Evolutionary conservation across 1,139 yeast genomes (phyloP).

Genomic region (Debaryomycetaceae sp.): DNA sequence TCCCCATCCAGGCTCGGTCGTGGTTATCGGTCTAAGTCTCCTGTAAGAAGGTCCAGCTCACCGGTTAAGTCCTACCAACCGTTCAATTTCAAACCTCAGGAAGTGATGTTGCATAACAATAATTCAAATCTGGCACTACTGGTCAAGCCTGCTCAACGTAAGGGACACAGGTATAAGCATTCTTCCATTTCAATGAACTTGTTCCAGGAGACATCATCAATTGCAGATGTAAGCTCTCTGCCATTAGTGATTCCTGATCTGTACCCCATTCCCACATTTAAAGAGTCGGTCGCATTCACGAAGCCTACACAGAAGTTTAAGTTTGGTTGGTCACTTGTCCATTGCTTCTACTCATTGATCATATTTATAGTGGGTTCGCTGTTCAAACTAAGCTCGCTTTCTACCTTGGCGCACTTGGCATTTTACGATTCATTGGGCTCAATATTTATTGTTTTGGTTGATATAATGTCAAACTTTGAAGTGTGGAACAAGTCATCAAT

Average conservation of each 20-base stretch:
- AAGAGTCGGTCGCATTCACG: constrained; percentile 59
- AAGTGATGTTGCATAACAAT: constrained; percentile 26
- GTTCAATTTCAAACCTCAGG: constrained; percentile 46
- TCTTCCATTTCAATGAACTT: constrained; percentile 96
- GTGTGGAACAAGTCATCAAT: constrained; percentile 87
- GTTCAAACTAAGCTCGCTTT: constrained; percentile 56
- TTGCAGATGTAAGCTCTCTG: constrained; percentile 36
- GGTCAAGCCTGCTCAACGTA: constrained; percentile 68
- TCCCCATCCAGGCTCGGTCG: constrained; percentile 29
- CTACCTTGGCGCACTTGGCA: constrained; percentile 81
- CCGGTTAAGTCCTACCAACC: constrained; percentile 35
- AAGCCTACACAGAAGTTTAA: constrained; percentile 52
- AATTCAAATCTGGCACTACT: constrained; percentile 26
- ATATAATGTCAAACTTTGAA: constrained; percentile 81
- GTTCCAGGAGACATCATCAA: constrained; percentile 85
- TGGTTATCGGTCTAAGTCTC: constrained; percentile 30
- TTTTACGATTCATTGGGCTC: constrained; percentile 87
- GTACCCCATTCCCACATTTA: constrained; percentile 71
- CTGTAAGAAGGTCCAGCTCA: constrained; percentile 24
- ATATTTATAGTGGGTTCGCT: constrained; percentile 62
- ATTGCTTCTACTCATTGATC: constrained; percentile 50
- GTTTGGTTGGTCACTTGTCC: constrained; percentile 63
- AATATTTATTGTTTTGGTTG: constrained; percentile 65
- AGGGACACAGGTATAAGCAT: constrained; percentile 94
- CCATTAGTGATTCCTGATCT: constrained; percentile 73